Percentiles rank a stretch among this genome's conserved stretches.
phyloP scores from a whole-genome alignment of 768 basidiomycete species.

The Leucocoprinus sp. region DNA sequence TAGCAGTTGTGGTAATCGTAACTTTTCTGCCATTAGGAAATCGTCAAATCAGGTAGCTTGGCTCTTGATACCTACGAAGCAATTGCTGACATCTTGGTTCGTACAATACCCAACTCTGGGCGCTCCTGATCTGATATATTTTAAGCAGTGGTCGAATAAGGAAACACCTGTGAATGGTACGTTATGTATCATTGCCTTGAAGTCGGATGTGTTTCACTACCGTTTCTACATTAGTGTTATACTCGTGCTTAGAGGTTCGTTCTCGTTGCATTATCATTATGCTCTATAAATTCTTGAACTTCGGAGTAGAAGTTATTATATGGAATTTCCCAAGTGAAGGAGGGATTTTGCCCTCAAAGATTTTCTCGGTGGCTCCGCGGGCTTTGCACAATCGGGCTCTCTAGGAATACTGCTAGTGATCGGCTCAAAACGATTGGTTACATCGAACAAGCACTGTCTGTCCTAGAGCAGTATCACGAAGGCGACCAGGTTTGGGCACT shows the following conservation, averaged over 20 bases:
- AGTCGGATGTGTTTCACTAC: slow-evolving; percentile 1
- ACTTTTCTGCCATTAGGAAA: slow-evolving; percentile 34
- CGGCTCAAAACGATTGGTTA: slow-evolving; percentile 72
- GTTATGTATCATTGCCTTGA: slow-evolving; percentile 16
- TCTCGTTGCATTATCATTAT: slow-evolving; percentile 4
- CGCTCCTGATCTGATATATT: slow-evolving; percentile 6
- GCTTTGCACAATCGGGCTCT: slow-evolving; percentile 73
- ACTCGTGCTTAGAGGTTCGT: slow-evolving; percentile 62
- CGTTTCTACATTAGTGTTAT: slow-evolving; percentile 47
- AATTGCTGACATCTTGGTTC: slow-evolving; percentile 63
- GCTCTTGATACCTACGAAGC: slow-evolving; percentile 64
- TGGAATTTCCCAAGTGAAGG: slow-evolving; percentile 47
- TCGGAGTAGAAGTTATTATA: slow-evolving; percentile 61
- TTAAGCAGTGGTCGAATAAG: slow-evolving; percentile 62
- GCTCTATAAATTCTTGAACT: slow-evolving; percentile 6
- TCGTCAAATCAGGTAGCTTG: slow-evolving; percentile 41
- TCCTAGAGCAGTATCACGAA: slow-evolving; percentile 59
- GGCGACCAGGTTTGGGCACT: slow-evolving; percentile 36
- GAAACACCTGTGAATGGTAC: slow-evolving; percentile 68
- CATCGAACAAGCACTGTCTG: slow-evolving; percentile 68
- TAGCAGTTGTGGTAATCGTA: slow-evolving; percentile 13
- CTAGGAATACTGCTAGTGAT: slow-evolving; percentile 57
- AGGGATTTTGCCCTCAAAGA: slow-evolving; percentile 62
- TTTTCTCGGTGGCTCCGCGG: slow-evolving; percentile 86
- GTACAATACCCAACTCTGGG: slow-evolving; percentile 20